Conservation (phyloP, 495 filamentous ascomycete species). For the Filosporella fistucella region DNA sequence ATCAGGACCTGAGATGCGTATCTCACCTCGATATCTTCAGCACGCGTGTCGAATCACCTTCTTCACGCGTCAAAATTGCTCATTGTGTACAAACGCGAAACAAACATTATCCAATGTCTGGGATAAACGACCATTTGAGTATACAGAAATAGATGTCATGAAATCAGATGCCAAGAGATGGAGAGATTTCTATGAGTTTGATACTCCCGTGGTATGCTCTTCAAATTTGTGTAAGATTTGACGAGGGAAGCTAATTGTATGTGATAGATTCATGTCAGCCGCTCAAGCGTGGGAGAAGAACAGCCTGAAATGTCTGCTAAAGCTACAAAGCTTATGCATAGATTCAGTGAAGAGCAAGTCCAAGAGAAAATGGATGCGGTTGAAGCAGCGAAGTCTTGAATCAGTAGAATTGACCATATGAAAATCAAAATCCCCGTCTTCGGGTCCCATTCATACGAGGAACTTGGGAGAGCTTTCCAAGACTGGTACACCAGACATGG, state of each 20-base stretch:
- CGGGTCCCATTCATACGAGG: no score
- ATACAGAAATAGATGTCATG: constrained; percentile 78
- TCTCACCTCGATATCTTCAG: constrained; percentile 19
- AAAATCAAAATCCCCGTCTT: no score
- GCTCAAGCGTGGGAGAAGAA: constrained; percentile 40
- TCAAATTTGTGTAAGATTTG: constrained; percentile 22
- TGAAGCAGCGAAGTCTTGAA: no score
- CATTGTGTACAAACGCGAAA: constrained; percentile 74
- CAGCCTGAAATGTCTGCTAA: constrained; percentile 48
- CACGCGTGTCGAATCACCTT: constrained; percentile 69
- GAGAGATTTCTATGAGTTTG: constrained; percentile 84
- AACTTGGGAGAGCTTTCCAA: no score
- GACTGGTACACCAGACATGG: no score
- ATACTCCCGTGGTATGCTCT: constrained; percentile 81
- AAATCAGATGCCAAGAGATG: constrained; percentile 56
- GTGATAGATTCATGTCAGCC: constrained; percentile 61
- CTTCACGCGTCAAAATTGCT: constrained; percentile 77
- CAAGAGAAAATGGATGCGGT: constrained; percentile 63
- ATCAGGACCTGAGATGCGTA: constrained; percentile 22
- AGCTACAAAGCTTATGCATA: constrained; percentile 78
- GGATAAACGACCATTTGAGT: constrained; percentile 65
- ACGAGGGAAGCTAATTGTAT: not conserved
- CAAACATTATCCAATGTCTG: constrained; percentile 64
- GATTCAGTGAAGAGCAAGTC: constrained; percentile 67
- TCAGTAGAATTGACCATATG: no score